phyloP scores from a whole-genome alignment of 192 early-diverging fungal genomes.

The Linnemannia zychae region DNA sequence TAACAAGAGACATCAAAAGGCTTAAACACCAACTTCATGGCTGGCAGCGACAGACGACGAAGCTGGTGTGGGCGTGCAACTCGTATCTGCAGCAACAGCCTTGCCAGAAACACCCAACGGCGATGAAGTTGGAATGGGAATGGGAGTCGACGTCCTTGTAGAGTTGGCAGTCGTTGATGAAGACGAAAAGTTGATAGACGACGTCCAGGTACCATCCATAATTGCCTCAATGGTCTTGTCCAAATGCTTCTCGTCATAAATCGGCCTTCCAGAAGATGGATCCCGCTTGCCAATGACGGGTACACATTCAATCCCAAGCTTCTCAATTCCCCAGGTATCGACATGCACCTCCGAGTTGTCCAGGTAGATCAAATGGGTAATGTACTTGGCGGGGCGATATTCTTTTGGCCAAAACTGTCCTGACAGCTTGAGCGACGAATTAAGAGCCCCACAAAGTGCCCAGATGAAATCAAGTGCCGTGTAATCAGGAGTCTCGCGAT shows the following conservation, averaged over 20 bases:
- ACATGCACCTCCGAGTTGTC: constrained; percentile 66
- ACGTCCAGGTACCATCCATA: constrained; percentile 39
- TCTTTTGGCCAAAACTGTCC: constrained; percentile 53
- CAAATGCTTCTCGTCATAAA: constrained; percentile 49
- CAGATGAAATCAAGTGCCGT: constrained; percentile 80
- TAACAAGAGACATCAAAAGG: background rate
- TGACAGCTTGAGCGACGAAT: constrained; percentile 56
- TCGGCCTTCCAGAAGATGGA: constrained; percentile 31
- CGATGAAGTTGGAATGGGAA: background rate
- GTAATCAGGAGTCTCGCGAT: constrained; percentile 78
- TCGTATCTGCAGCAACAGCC: background rate
- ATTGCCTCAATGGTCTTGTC: constrained; percentile 37
- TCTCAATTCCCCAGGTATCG: constrained; percentile 58
- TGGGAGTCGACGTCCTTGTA: constrained; percentile 27
- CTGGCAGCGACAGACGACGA: background rate
- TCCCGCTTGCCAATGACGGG: constrained; percentile 30
- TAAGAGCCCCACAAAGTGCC: constrained; percentile 76
- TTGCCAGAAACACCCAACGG: background rate
- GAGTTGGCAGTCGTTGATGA: constrained; percentile 31
- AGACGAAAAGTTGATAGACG: constrained; percentile 12
- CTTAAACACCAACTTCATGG: background rate
- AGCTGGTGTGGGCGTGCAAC: background rate
- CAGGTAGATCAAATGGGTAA: constrained; percentile 67
- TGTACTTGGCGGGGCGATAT: constrained; percentile 53
- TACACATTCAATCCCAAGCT: constrained; percentile 64